Base-by-base conservation (phyloP, 2,329 filamentous ascomycete species). In the Aspergillus viridinutans region DNA sequence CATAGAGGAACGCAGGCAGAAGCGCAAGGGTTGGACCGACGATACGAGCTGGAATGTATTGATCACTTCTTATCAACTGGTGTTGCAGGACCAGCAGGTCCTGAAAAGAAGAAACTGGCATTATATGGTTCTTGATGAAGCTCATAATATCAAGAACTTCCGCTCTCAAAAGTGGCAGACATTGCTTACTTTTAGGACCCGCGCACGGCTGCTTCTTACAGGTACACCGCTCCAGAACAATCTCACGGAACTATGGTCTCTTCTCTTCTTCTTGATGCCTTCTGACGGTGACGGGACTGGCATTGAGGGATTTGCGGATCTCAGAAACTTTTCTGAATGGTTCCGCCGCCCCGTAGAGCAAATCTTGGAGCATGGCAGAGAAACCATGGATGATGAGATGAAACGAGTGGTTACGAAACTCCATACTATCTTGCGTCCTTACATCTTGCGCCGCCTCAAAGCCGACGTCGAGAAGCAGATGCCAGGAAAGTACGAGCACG, bases 141-240 rank as follows among this genome's bases (percentile, higher is more conserved):
- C 95, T 0, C 94, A 99, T 78, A 97, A 99, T 76, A 99, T 99
- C 81, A 97, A 99, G 71, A 99, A 99, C 74, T 99, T 97, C 81
- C 92, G 96, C 69, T 97, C 93, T 1, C 92, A 97, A 72, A 83
- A 93, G 61, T 99, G 94, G 92, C 94, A 97, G 72, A 93, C 92
- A 0, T 83, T 99, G 61, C 84, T 99, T 23, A 94, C 90, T 0
- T 95, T 99, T 77, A 93, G 95, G 67, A 97, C 94, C 0, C 87
- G 89, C 61, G 88, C 92, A 28, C 85, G 94, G 35, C 83, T 99
- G 10, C 78, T 99, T 0, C 81, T 99, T 10, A 99, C 94, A 0
- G 94, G 94, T 56, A 99, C 94, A 0, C 94, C 95, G 2, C 81
- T 99, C 25, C 94, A 99, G 72, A 99, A 99, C 74, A 97, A 97